These are phyloP conservation scores for Globisporangium lucens DNA, from an alignment of 352 stramenopile genomes.

Conservation along the genomic window DNA sequence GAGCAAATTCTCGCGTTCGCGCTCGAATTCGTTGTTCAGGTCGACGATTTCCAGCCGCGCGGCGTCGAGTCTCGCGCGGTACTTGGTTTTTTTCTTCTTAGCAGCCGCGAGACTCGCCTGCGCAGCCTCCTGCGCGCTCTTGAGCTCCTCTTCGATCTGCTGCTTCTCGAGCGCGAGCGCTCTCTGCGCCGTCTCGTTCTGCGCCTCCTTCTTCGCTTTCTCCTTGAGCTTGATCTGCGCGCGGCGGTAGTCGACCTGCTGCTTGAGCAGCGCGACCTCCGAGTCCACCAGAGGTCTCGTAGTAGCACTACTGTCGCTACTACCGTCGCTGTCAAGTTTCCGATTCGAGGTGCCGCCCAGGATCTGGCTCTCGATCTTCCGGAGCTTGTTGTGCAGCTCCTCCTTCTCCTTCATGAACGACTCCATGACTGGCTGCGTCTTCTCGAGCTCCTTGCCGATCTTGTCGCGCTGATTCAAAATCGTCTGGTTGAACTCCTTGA, in stretches of 20 bases:
- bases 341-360: slow-evolving; percentile 39
- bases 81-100: slow-evolving; percentile 68
- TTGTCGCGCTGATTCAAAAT: slow-evolving; percentile 68
- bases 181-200: slow-evolving; percentile 54
- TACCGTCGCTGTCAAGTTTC: slow-evolving; percentile 13
- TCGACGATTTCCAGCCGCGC: slow-evolving; percentile 84
- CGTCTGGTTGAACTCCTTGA: slow-evolving; percentile 59
- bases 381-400: slow-evolving; percentile 44
- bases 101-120: slow-evolving; percentile 50
- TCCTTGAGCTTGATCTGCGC: slow-evolving; percentile 78
- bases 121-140: slow-evolving; percentile 60
- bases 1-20: slow-evolving; percentile 79
- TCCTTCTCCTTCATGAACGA: slow-evolving; percentile 25
- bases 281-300: slow-evolving; percentile 33
- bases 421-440: slow-evolving; percentile 72
- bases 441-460: slow-evolving; percentile 73
- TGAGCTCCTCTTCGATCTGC: slow-evolving; percentile 69
- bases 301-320: slow-evolving; percentile 2
- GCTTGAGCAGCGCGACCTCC: slow-evolving; percentile 72
- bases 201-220: slow-evolving; percentile 67
- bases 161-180: slow-evolving; percentile 70
- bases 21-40: slow-evolving; percentile 81
- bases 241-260: slow-evolving; percentile 78
- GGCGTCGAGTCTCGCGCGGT: slow-evolving; percentile 64
- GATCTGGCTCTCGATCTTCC: slow-evolving; percentile 83